A percentile compares a stretch with the other conserved stretches of the same genome.
phyloP scores from a whole-genome alignment of 805 yeast genomes.

The Saturnispora gosingensis region DNA sequence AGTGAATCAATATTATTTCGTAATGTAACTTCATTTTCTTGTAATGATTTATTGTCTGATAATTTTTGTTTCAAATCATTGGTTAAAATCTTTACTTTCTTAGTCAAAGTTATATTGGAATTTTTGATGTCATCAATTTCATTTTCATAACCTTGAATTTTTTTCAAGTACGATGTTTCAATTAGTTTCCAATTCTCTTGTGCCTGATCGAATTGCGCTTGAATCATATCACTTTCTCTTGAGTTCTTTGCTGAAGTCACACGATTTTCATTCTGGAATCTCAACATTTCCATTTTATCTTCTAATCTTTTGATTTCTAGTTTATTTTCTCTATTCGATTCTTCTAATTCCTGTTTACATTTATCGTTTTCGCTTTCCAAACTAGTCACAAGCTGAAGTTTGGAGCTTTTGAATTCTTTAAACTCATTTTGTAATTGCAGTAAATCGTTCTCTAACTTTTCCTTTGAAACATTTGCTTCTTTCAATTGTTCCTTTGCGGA shows the following conservation, averaged over 20 bases:
- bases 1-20: constrained; percentile 18
- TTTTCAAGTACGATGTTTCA: constrained; percentile 52
- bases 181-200: constrained; percentile 77
- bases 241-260: background rate
- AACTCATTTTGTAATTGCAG: constrained; percentile 17
- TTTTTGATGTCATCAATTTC: constrained; percentile 33
- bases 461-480: constrained; percentile 23
- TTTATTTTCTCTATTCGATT: constrained; percentile 25
- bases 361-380: constrained; percentile 23
- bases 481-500: constrained; percentile 26
- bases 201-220: constrained; percentile 63
- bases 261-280: constrained; percentile 49
- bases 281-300: constrained; percentile 55
- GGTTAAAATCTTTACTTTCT: constrained; percentile 23
- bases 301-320: constrained; percentile 53
- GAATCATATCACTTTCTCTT: constrained; percentile 36
- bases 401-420: constrained; percentile 19
- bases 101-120: constrained; percentile 23
- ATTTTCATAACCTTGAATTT: constrained; percentile 35
- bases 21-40: constrained; percentile 19
- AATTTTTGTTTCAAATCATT: constrained; percentile 31
- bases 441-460: constrained; percentile 16
- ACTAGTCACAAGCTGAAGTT: constrained; percentile 18
- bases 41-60: constrained; percentile 19
- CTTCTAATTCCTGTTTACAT: constrained; percentile 10